Conservation (phyloP, 148 eudicot species). For the Limonium bicolor region DNA sequence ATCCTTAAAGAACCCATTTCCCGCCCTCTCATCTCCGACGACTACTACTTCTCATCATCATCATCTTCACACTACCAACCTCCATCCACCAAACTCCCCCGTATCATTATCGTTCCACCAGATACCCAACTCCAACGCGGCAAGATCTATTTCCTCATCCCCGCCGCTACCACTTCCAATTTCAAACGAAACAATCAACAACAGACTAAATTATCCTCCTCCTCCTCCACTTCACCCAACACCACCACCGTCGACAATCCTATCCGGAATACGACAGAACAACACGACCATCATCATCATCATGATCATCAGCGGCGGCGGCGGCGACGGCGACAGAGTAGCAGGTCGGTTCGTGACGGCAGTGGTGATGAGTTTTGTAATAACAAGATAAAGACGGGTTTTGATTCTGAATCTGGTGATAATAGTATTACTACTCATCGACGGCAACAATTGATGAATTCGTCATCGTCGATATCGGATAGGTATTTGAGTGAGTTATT, state of each 20-base stretch:
- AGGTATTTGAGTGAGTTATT: slow-evolving; percentile 61
- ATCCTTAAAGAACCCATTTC: slow-evolving; percentile 47
- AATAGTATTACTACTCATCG: background rate
- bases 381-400: background rate
- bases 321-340: background rate
- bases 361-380: background rate
- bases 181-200: background rate
- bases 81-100: slow-evolving; percentile 16
- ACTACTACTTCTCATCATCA: background rate
- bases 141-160: slow-evolving; percentile 59
- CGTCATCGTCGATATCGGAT: slow-evolving; percentile 26
- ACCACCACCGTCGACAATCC: background rate
- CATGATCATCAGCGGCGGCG: background rate
- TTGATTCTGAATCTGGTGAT: background rate
- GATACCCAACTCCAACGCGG: slow-evolving; percentile 72
- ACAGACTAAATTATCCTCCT: background rate
- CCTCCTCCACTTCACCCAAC: background rate
- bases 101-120: slow-evolving; percentile 52
- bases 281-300: background rate
- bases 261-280: slow-evolving; percentile 5
- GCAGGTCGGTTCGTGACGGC: background rate
- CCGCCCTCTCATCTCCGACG: slow-evolving; percentile 10
- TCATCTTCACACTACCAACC: slow-evolving; percentile 12
- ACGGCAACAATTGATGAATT: background rate
- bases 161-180: slow-evolving; percentile 7